Evolutionary conservation across 2,329 filamentous ascomycete species (phyloP).

Genomic region (Cladosporium sphaerospermum): DNA sequence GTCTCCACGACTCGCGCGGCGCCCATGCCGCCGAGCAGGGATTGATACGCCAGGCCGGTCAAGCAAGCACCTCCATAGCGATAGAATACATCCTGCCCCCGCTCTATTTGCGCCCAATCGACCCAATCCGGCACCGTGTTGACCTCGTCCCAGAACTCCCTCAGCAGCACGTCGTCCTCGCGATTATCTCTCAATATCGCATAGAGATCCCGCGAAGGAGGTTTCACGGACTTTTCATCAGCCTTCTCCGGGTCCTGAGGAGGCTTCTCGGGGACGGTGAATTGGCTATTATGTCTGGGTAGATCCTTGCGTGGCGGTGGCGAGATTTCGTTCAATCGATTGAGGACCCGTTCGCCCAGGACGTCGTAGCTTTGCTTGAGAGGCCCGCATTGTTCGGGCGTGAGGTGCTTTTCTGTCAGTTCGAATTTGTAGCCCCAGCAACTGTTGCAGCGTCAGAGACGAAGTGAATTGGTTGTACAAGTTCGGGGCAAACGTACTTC

Average conservation of each 20-base stretch:
- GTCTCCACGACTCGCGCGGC: slow-evolving; percentile 69
- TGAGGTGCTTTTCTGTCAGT: slow-evolving; percentile 60
- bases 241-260: slow-evolving; percentile 10
- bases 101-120: slow-evolving; percentile 66
- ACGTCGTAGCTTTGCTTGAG: slow-evolving; percentile 63
- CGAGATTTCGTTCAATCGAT: slow-evolving; percentile 57
- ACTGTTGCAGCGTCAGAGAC: slow-evolving; percentile 26
- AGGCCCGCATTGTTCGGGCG: slow-evolving; percentile 52
- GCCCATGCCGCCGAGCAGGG: slow-evolving; percentile 64
- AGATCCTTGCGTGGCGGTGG: slow-evolving; percentile 38
- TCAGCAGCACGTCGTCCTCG: slow-evolving; percentile 49
- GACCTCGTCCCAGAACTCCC: slow-evolving; percentile 59
- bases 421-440: slow-evolving; percentile 64
- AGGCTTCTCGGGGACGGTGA: slow-evolving; percentile 21
- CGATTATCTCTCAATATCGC: slow-evolving; percentile 55
- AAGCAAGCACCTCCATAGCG: slow-evolving; percentile 64
- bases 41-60: slow-evolving; percentile 59
- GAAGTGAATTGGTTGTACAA: slow-evolving; percentile 13
- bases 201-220: slow-evolving; percentile 54
- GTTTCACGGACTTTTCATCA: slow-evolving; percentile 24
- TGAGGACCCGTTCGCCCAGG: slow-evolving; percentile 60
- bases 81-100: slow-evolving; percentile 73
- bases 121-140: slow-evolving; percentile 67
- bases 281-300: slow-evolving; percentile 33
- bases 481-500: slow-evolving; percentile 28